phyloP scores from a whole-genome alignment of 441 rosid species.

The Mallotus repandus region DNA sequence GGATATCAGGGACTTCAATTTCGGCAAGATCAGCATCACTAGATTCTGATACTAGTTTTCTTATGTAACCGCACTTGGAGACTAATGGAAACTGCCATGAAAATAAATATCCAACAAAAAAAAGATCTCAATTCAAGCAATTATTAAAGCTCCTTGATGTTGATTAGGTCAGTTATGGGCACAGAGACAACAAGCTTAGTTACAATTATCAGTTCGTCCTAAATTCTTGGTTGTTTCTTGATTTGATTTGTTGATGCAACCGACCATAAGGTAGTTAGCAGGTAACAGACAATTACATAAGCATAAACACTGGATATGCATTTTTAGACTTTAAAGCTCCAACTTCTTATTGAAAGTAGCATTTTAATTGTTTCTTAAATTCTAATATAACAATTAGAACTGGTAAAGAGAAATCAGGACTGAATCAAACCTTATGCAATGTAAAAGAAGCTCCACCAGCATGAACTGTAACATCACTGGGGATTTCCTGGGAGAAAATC shows the following conservation, averaged over 20 bases:
- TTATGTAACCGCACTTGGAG: constrained; percentile 79
- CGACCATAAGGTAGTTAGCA: background rate
- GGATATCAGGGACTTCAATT: constrained; percentile 59
- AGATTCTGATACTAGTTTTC: constrained; percentile 54
- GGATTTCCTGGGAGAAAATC: constrained; percentile 94
- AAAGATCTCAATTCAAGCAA: background rate
- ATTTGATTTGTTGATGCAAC: background rate
- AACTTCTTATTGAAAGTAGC: background rate
- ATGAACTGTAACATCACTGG: constrained; percentile 77
- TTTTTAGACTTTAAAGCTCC: background rate
- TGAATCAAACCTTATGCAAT: constrained; percentile 63
- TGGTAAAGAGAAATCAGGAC: constrained; percentile 3
- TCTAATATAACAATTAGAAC: constrained; percentile 9
- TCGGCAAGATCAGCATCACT: constrained; percentile 39
- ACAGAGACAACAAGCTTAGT: too few relatives aligned
- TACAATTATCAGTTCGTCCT: too few relatives aligned
- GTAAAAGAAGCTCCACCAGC: constrained; percentile 76
- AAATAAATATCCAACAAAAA: constrained; percentile 3
- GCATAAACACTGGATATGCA: background rate
- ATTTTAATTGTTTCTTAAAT: background rate
- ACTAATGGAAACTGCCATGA: constrained; percentile 77
- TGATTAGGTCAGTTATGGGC: too few relatives aligned
- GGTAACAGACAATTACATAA: background rate
- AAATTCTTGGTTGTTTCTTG: constrained; percentile 10
- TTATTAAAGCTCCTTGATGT: background rate